phyloP scores from a whole-genome alignment of 1,139 yeast genomes.

The Blastobotrys persicus region DNA sequence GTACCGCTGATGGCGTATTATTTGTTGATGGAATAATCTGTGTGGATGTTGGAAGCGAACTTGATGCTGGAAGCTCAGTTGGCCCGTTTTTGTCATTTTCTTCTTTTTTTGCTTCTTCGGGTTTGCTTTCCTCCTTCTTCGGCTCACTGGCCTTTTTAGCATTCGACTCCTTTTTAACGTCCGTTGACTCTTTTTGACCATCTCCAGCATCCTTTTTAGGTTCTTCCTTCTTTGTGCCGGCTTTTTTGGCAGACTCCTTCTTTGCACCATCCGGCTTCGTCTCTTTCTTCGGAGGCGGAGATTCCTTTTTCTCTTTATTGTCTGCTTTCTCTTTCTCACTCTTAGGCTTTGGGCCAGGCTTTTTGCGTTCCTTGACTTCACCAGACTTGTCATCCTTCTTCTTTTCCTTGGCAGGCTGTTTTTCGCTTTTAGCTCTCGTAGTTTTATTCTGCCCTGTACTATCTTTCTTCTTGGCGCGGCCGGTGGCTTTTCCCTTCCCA shows the following conservation, averaged over 20 bases:
- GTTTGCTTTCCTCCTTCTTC: slow-evolving; percentile 1
- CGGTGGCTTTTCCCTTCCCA: slow-evolving; percentile 11
- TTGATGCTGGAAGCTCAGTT: neutral
- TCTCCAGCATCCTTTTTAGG: slow-evolving; percentile 10
- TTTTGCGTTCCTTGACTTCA: slow-evolving; percentile 12
- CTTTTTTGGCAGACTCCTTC: slow-evolving; percentile 5
- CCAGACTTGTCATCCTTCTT: slow-evolving; percentile 11
- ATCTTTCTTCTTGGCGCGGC: slow-evolving; percentile 13
- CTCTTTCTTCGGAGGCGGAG: slow-evolving; percentile 8
- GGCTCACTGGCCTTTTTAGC: slow-evolving; percentile 4
- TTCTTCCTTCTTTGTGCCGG: neutral
- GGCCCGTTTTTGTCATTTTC: slow-evolving; percentile 4
- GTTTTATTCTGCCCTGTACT: neutral
- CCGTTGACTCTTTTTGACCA: slow-evolving; percentile 7
- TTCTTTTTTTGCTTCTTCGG: neutral
- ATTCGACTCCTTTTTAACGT: slow-evolving; percentile 10
- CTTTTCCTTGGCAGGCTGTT: slow-evolving; percentile 13
- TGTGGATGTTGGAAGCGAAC: slow-evolving; percentile 6
- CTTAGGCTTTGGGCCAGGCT: slow-evolving; percentile 11
- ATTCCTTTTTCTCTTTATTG: slow-evolving; percentile 10
- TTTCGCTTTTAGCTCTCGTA: slow-evolving; percentile 12
- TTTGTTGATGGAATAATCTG: neutral
- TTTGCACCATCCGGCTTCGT: too few species aligned
- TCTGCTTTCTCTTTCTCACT: slow-evolving; percentile 1
- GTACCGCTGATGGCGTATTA: slow-evolving; percentile 9